phyloP scores from a whole-genome alignment of 2,329 filamentous ascomycete genomes.

The Colletotrichum sp. region DNA sequence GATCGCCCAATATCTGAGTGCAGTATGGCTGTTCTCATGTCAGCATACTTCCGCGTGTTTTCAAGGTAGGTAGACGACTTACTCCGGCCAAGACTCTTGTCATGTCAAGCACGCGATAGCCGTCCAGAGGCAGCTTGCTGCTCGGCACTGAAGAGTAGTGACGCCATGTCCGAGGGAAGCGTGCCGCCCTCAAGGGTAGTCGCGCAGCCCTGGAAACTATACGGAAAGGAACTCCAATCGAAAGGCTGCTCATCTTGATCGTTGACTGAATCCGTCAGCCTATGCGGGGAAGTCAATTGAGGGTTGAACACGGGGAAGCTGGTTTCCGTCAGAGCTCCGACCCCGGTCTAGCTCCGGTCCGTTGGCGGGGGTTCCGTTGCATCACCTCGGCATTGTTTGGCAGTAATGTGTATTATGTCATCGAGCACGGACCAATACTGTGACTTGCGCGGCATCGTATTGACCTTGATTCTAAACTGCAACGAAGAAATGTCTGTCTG shows the following conservation, averaged over 20 bases:
- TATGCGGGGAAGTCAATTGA: background rate
- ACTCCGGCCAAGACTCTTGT: constrained; percentile 94
- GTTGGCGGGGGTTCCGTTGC: constrained; percentile 15
- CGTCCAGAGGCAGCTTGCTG: constrained; percentile 71
- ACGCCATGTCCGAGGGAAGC: constrained; percentile 22
- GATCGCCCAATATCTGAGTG: constrained; percentile 93
- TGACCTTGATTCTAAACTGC: background rate
- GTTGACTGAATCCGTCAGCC: background rate
- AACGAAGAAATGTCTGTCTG: background rate
- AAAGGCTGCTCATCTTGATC: background rate
- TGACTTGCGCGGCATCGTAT: background rate
- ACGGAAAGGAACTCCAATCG: background rate
- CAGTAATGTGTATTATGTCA: background rate
- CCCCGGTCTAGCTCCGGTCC: constrained; percentile 18
- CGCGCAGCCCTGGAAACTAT: background rate
- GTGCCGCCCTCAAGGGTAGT: background rate
- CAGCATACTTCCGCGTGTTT: background rate
- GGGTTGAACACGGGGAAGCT: background rate
- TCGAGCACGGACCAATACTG: background rate
- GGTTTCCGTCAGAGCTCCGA: constrained; percentile 8
- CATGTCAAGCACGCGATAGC: constrained; percentile 93
- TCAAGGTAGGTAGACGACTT: constrained; percentile 35
- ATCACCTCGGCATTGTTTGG: constrained; percentile 13
- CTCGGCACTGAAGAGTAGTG: constrained; percentile 32
- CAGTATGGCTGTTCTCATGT: constrained; percentile 79